Conservation (phyloP, 148 eudicot genomes). For the Vaccinium darrowii region DNA sequence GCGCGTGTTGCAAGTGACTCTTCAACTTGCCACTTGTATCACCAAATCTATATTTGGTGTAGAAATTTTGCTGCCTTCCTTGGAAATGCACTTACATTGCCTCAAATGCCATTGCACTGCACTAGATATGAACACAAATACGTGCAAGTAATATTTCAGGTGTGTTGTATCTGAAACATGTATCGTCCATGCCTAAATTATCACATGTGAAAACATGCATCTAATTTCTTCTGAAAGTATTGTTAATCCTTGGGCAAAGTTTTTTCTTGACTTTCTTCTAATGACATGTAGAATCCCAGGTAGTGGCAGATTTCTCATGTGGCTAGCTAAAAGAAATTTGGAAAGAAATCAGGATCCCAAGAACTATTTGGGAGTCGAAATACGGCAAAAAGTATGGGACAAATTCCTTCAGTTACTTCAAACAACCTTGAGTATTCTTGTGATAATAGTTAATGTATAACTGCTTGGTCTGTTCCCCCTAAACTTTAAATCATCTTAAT, state of each 20-base stretch:
- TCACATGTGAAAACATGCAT: not conserved
- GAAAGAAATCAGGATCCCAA: slow-evolving; percentile 48
- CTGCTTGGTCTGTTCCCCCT: slow-evolving; percentile 10
- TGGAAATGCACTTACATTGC: not conserved
- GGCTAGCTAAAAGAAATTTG: slow-evolving; percentile 83
- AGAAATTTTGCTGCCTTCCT: too few species aligned
- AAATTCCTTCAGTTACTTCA: slow-evolving; percentile 21
- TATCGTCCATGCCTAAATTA: not conserved
- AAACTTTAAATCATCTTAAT: slow-evolving; percentile 9
- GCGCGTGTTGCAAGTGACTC: too few species aligned
- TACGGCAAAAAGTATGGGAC: slow-evolving; percentile 71
- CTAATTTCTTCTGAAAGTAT: not conserved
- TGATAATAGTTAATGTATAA: slow-evolving; percentile 9
- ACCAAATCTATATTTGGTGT: too few species aligned
- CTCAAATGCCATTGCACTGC: not conserved
- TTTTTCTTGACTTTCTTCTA: slow-evolving; percentile 9
- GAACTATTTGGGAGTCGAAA: slow-evolving; percentile 92
- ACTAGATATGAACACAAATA: not conserved
- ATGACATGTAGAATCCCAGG: slow-evolving; percentile 42
- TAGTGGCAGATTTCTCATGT: slow-evolving; percentile 93
- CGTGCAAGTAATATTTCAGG: not conserved
- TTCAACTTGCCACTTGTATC: too few species aligned
- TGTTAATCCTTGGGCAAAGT: not conserved
- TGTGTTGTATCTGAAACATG: not conserved
- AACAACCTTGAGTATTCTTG: slow-evolving; percentile 12